Evolutionary conservation across 352 stramenopile species (phyloP), one percentile per base, ranked within the genome.

Genomic region (Globisporangium radiosum): DNA sequence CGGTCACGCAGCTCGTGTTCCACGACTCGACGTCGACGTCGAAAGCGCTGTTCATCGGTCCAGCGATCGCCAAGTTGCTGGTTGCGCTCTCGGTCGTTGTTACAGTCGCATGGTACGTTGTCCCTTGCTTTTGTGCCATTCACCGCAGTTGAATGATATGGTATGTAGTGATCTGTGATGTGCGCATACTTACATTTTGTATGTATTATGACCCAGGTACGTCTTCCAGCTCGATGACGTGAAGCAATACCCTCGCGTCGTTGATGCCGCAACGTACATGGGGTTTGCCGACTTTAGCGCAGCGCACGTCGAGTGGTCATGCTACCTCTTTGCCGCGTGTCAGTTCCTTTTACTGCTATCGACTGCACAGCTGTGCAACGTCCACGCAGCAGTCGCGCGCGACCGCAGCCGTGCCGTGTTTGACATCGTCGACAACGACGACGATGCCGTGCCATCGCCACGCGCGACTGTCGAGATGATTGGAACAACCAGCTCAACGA

Each of bases 321-420:
- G 85, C 61, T 95, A 85, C 54, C 71, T 92, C 50, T 90, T 88
- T 49, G 75, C 78, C 5, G 56, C 49, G 0, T 75, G 79, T 17
- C 65, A 88, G 36, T 65, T 85, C 47, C 54, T 92, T 42, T 68
- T 95, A 5, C 85, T 90, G 15, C 48, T 87, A 11, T 76, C 66
- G 57, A 73, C 67, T 33, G 69, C 81, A 9, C 87, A 91, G 65
- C 62, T 92, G n/a, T 69, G 78, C 45, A 84, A 81, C n/a, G 51
- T 92, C n/a, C 78, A 88, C 25, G n/a, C 10, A 14, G 52, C 55
- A 5, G 33, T 69, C 15, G 19, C 56, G n/a, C 64, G 63, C 37
- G 56, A 73, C 36, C 50, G 45, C 40, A 14, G 7, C 7, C 7
- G 7, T 10, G 45, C 60, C 25, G 54, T 60, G 48, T 60, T 68